Percentiles rank a stretch among this genome's conserved stretches.
These are phyloP conservation scores for Cornus kousa DNA, from an alignment of 148 eudicot genomes.

Conservation along the genomic window DNA sequence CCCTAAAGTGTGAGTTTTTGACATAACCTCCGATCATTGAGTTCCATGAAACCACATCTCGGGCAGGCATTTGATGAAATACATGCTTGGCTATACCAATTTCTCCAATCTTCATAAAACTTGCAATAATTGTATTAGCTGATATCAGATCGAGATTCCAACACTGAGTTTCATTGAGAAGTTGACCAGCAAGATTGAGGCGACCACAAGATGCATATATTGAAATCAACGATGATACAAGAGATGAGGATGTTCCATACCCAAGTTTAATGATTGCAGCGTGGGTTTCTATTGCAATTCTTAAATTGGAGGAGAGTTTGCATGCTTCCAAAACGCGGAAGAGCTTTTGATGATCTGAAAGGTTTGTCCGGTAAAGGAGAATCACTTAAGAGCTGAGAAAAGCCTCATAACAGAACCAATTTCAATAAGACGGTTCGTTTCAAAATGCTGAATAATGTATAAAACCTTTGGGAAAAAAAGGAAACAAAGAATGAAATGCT, in stretches of 20 bases:
- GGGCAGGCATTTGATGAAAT: conserved; percentile 25
- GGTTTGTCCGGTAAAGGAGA: background rate
- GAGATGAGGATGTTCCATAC: conserved; percentile 19
- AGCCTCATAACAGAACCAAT: background rate
- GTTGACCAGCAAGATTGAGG: conserved; percentile 14
- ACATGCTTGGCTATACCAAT: conserved; percentile 26
- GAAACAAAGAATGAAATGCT: background rate
- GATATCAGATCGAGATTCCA: conserved; percentile 20
- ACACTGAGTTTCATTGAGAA: conserved; percentile 22
- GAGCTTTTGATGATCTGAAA: conserved; percentile 24
- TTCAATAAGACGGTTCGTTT: background rate
- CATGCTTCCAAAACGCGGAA: conserved; percentile 20
- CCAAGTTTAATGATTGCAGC: conserved; percentile 28
- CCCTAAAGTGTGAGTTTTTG: conserved; percentile 24
- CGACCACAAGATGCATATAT: conserved; percentile 17
- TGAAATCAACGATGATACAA: conserved; percentile 15
- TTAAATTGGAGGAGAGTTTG: conserved; percentile 18
- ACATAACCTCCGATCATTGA: conserved; percentile 34
- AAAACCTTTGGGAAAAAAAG: too few species aligned
- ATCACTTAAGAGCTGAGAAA: background rate
- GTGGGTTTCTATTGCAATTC: conserved; percentile 19
- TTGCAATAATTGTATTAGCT: conserved; percentile 26
- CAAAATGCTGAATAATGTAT: too few species aligned
- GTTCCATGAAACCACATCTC: conserved; percentile 41
- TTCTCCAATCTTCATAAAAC: conserved; percentile 31